A percentile compares a stretch with the other conserved stretches of the same genome.
Conservation (phyloP, 352 stramenopile species). For the Phytophthora pisi region DNA sequence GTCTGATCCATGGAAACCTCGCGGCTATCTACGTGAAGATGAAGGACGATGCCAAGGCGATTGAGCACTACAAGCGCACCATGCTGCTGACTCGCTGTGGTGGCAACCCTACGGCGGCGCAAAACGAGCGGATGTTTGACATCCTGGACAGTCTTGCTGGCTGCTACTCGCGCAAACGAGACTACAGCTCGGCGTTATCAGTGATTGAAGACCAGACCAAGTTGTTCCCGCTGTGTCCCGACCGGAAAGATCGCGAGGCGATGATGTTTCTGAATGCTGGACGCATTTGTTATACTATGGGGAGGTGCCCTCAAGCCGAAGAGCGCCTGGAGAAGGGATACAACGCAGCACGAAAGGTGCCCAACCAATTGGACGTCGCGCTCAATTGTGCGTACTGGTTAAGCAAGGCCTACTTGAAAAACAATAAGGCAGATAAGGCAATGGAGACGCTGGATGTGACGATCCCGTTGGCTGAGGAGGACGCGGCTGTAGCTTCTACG, state of each 20-base stretch:
- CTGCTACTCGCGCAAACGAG: slow-evolving; percentile 59
- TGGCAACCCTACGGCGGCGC: slow-evolving; percentile 30
- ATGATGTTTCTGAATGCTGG: slow-evolving; percentile 65
- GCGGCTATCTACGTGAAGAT: slow-evolving; percentile 60
- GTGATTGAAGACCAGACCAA: slow-evolving; percentile 60
- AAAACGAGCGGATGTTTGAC: slow-evolving; percentile 66
- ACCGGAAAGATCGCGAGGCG: slow-evolving; percentile 46
- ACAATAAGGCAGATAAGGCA: slow-evolving; percentile 33
- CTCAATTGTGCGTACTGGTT: slow-evolving; percentile 61
- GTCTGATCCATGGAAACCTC: slow-evolving; percentile 70
- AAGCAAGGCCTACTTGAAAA: slow-evolving; percentile 53
- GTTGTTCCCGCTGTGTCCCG: slow-evolving; percentile 49
- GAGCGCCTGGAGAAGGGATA: slow-evolving; percentile 49
- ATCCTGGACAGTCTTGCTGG: slow-evolving; percentile 57
- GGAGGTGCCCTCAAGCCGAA: slow-evolving; percentile 55
- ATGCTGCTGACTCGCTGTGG: slow-evolving; percentile 46
- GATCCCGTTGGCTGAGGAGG: slow-evolving; percentile 35
- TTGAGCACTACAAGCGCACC: slow-evolving; percentile 67
- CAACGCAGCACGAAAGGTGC: slow-evolving; percentile 24
- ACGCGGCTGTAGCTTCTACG: slow-evolving; percentile 21
- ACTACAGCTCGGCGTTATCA: slow-evolving; percentile 58
- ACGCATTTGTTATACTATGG: slow-evolving; percentile 58
- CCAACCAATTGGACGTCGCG: slow-evolving; percentile 39
- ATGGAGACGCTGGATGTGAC: slow-evolving; percentile 32
- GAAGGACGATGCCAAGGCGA: slow-evolving; percentile 60